Percentiles rank a stretch among this genome's conserved stretches.
Evolutionary conservation across 495 filamentous ascomycete species (phyloP).

Genomic region (Penicillium maclennaniae): DNA sequence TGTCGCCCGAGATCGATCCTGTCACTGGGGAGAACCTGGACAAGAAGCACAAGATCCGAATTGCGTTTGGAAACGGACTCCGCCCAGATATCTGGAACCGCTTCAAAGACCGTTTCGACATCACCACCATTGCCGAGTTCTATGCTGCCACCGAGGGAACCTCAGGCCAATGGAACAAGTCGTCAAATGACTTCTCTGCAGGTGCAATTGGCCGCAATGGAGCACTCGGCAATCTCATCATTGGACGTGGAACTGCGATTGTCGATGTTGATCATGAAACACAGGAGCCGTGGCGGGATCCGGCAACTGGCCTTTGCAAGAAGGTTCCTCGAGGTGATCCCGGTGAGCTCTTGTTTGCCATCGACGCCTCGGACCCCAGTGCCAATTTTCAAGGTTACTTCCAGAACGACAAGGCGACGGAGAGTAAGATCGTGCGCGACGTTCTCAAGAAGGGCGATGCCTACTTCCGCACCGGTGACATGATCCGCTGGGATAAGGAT

Average conservation of each 20-base stretch:
- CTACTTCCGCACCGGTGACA: conserved; percentile 83
- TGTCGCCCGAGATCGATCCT: conserved; percentile 60
- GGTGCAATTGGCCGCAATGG: conserved; percentile 85
- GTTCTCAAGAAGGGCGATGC: conserved; percentile 80
- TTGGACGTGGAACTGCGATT: conserved; percentile 50
- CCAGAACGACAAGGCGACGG: conserved; percentile 67
- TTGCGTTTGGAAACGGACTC: conserved; percentile 91
- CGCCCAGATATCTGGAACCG: conserved; percentile 87
- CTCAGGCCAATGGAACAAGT: conserved; percentile 68
- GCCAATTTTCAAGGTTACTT: conserved; percentile 83
- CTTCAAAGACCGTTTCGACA: conserved; percentile 84
- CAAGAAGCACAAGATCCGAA: conserved; percentile 66
- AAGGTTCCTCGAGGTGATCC: conserved; percentile 57
- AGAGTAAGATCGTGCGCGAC: conserved; percentile 73
- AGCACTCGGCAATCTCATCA: conserved; percentile 50
- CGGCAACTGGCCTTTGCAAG: conserved; percentile 69
- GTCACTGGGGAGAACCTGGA: conserved; percentile 70
- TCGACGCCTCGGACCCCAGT: conserved; percentile 63
- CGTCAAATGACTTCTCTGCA: conserved; percentile 66
- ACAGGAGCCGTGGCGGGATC: conserved; percentile 66
- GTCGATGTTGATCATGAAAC: conserved; percentile 71
- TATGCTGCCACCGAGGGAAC: conserved; percentile 85
- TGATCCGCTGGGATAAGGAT: conserved; percentile 66
- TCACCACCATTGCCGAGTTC: conserved; percentile 80
- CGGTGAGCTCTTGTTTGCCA: conserved; percentile 73